A percentile compares a stretch with the other conserved stretches of the same genome.
These are phyloP conservation scores for Vitis amurensis DNA, from an alignment of 164 flowering plant genomes.

Conservation along the genomic window DNA sequence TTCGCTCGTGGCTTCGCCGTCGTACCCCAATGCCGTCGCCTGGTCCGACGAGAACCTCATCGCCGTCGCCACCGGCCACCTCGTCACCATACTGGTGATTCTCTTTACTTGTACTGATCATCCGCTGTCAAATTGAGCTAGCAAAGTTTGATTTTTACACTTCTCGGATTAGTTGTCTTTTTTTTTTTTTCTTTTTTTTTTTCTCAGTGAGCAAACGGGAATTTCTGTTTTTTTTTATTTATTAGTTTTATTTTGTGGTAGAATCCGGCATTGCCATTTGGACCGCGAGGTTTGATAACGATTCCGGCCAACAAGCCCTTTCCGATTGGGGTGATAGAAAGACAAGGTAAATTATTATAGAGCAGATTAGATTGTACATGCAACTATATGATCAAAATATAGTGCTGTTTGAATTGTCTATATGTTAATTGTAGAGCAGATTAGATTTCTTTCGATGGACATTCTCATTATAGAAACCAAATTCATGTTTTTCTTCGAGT, in stretches of 20 bases:
- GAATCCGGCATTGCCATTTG: conserved; percentile 71
- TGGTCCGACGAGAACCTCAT: conserved; percentile 93
- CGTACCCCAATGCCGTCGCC: conserved; percentile 66
- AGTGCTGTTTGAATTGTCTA: too few species aligned
- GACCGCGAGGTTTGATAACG: conserved; percentile 73
- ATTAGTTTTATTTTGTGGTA: conserved; percentile 21
- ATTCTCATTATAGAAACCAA: too few species aligned
- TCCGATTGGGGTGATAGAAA: conserved; percentile 57
- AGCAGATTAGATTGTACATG: neutral
- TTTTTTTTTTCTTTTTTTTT: neutral
- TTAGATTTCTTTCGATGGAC: too few species aligned
- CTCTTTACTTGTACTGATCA: neutral
- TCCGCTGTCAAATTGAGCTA: neutral
- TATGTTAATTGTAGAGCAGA: too few species aligned
- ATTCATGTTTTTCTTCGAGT: too few species aligned
- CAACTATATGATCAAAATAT: neutral
- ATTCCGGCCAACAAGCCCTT: conserved; percentile 49
- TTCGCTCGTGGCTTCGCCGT: conserved; percentile 52
- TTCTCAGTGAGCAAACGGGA: too few species aligned
- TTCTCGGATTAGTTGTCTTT: neutral
- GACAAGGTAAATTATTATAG: conserved; percentile 40
- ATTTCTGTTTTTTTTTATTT: neutral
- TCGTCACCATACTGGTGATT: conserved; percentile 70
- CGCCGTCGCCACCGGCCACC: conserved; percentile 76
- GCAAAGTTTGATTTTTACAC: neutral